Evolutionary conservation across 768 basidiomycete genomes (phyloP).

Genomic region (Collybia sordida): DNA sequence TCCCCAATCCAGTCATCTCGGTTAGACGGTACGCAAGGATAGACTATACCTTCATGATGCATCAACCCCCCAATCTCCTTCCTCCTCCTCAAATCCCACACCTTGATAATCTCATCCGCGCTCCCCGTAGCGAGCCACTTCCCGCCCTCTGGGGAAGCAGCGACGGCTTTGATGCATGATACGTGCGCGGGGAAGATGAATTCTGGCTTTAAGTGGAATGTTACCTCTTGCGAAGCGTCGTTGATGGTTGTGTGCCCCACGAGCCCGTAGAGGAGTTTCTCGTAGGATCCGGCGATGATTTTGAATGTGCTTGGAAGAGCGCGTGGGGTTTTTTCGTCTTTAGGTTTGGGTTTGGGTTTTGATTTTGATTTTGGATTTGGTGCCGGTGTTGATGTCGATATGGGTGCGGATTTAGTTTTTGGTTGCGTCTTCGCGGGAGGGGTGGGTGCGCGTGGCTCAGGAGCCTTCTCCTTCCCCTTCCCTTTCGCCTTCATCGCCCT

Average conservation of each 20-base stretch:
- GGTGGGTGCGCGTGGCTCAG: slow-evolving; percentile 2
- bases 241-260: slow-evolving; percentile 54
- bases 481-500: slow-evolving; percentile 6
- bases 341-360: slow-evolving; percentile 16
- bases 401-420: slow-evolving; percentile 18
- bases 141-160: slow-evolving; percentile 84
- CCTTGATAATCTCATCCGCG: slow-evolving; percentile 94
- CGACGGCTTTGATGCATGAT: slow-evolving; percentile 87
- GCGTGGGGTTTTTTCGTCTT: slow-evolving; percentile 5
- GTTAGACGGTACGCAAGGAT: too few species aligned
- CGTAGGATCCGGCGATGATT: slow-evolving; percentile 91
- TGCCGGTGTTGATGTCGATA: too few species aligned
- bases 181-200: slow-evolving; percentile 98
- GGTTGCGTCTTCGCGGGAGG: slow-evolving; percentile 22
- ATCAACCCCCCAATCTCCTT: slow-evolving; percentile 95
- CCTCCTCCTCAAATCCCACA: slow-evolving; percentile 90
- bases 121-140: slow-evolving; percentile 97
- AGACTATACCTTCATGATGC: slow-evolving; percentile 98
- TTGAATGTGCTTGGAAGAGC: slow-evolving; percentile 68
- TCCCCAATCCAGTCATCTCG: too few species aligned
- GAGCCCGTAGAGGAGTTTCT: slow-evolving; percentile 92
- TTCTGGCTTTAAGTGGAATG: slow-evolving; percentile 61
- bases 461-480: slow-evolving; percentile 1
- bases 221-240: slow-evolving; percentile 27
- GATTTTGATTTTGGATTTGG: slow-evolving; percentile 8